Evolutionary conservation across 768 basidiomycete genomes (phyloP).

Genomic region (Agrocybe pediades): DNA sequence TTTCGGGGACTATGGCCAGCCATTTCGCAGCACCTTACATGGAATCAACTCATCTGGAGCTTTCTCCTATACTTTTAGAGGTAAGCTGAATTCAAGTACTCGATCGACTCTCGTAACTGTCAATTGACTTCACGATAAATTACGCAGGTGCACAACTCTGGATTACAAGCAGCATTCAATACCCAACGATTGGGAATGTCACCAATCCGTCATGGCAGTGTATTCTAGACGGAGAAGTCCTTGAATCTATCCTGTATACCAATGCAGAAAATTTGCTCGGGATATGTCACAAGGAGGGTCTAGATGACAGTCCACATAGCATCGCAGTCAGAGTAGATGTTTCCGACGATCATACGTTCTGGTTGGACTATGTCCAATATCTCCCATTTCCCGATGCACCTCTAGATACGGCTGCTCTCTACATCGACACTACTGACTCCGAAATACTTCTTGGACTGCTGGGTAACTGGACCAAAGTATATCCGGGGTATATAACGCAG

Average conservation of each 20-base stretch:
- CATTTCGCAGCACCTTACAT: conserved; percentile 19
- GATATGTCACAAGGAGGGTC: conserved; percentile 16
- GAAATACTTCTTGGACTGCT: background rate
- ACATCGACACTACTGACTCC: background rate
- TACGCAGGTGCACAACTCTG: conserved; percentile 11
- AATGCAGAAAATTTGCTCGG: conserved; percentile 19
- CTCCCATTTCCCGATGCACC: background rate
- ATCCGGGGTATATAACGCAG: background rate
- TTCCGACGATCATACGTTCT: background rate
- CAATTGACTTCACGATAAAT: background rate
- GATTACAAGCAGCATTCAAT: conserved; percentile 21
- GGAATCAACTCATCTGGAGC: conserved; percentile 14
- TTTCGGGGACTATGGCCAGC: conserved; percentile 19
- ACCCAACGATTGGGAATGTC: conserved; percentile 7
- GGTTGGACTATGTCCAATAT: conserved; percentile 3
- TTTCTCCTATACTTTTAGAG: conserved; percentile 16
- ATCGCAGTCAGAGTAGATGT: background rate
- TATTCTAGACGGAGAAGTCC: conserved; percentile 23
- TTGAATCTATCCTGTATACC: conserved; percentile 9
- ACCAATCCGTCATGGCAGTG: conserved; percentile 28
- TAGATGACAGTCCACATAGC: conserved; percentile 1
- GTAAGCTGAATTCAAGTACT: background rate
- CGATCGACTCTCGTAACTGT: background rate
- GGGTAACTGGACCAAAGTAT: background rate
- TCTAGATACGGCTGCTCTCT: background rate